phyloP scores from a whole-genome alignment of 306 rosid genomes.

The Prunus armeniaca region DNA sequence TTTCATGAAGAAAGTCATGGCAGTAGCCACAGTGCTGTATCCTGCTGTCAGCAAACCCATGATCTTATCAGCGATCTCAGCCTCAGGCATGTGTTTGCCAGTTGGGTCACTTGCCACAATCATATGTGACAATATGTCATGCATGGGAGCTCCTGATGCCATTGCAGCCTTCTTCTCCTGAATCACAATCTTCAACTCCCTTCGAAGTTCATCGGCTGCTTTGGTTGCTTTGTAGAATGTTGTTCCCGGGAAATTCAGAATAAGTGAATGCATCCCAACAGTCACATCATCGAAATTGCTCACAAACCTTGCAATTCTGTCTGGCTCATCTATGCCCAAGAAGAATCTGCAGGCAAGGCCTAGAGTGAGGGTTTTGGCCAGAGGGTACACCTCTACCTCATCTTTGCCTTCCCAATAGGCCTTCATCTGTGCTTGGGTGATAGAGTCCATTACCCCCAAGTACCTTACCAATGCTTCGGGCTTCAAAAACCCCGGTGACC shows the following conservation, averaged over 20 bases:
- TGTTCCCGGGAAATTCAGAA: slow-evolving; percentile 52
- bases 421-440: slow-evolving; percentile 44
- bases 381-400: slow-evolving; percentile 38
- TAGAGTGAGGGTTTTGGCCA: slow-evolving; percentile 45
- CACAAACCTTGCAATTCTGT: slow-evolving; percentile 28
- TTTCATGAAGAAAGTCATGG: slow-evolving; percentile 24
- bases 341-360: slow-evolving; percentile 45
- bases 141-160: slow-evolving; percentile 39
- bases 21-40: slow-evolving; percentile 20
- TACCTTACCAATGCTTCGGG: slow-evolving; percentile 57
- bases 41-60: slow-evolving; percentile 24
- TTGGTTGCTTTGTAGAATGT: slow-evolving; percentile 15
- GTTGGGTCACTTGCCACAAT: slow-evolving; percentile 44
- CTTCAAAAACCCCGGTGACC: slow-evolving; percentile 49
- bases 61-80: slow-evolving; percentile 40
- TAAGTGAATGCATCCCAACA: slow-evolving; percentile 46
- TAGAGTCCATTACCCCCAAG: slow-evolving; percentile 46
- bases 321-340: slow-evolving; percentile 40
- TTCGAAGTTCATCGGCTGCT: slow-evolving; percentile 31
- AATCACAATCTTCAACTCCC: slow-evolving; percentile 38
- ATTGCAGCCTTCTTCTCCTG: slow-evolving; percentile 52
- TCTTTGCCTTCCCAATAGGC: slow-evolving; percentile 49
- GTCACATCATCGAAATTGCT: slow-evolving; percentile 38
- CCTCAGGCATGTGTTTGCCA: slow-evolving; percentile 57
- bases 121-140: slow-evolving; percentile 48